A percentile compares a stretch with the other conserved stretches of the same genome.
Evolutionary conservation across 225 moss, liverwort and hornwort species (phyloP).

Genomic region (Marchantia paleacea): DNA sequence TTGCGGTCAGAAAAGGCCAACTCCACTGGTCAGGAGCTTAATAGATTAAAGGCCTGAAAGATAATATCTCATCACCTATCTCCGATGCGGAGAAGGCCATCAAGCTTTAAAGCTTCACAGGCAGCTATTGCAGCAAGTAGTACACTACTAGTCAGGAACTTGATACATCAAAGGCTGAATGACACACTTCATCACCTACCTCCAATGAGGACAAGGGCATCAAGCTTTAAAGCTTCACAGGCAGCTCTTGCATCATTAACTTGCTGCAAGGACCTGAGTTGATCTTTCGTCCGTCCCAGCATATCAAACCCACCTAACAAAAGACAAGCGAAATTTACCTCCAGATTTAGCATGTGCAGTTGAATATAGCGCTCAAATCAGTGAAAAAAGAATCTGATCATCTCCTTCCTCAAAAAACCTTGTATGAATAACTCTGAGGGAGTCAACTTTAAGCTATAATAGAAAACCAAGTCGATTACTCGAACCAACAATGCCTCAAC

Average conservation of each 20-base stretch:
- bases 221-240: conserved; percentile 86
- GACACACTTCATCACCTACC: conserved; percentile 37
- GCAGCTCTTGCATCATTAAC: conserved; percentile 77
- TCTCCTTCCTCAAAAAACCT: no score
- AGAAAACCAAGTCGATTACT: no score
- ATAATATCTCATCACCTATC: conserved; percentile 36
- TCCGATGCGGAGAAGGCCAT: conserved; percentile 89
- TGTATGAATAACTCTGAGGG: no score
- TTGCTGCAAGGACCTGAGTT: conserved; percentile 92
- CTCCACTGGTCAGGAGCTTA: not conserved
- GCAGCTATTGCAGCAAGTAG: conserved; percentile 60
- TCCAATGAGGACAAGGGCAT: conserved; percentile 91
- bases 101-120: conserved; percentile 85
- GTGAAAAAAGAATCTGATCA: no score
- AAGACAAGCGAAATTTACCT: not conserved
- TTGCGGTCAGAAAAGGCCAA: not conserved
- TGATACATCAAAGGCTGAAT: not conserved
- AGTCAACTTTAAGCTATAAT: no score
- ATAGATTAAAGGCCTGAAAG: not conserved
- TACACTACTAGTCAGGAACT: no score
- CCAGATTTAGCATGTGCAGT: no score
- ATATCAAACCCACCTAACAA: conserved; percentile 85
- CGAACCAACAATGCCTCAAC: no score
- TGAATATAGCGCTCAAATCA: no score
- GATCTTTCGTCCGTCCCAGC: conserved; percentile 94